phyloP scores from a whole-genome alignment of 2,329 filamentous ascomycete genomes.

The Fusarium longipes region DNA sequence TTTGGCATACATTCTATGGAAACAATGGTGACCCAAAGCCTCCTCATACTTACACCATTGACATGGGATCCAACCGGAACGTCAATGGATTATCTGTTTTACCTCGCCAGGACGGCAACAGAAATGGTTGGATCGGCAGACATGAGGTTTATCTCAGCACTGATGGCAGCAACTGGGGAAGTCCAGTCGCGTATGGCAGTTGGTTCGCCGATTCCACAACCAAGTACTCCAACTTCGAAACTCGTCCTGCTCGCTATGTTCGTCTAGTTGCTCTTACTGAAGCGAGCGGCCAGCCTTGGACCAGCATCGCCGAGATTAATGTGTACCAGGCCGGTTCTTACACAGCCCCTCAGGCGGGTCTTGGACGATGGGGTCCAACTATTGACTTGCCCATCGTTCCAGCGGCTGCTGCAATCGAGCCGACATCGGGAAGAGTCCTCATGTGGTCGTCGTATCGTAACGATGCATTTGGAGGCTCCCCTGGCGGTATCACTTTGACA shows the following conservation, averaged over 20 bases:
- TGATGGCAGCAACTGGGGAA: slow-evolving; percentile 26
- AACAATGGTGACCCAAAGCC: slow-evolving; percentile 5
- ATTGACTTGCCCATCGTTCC: slow-evolving; percentile 35
- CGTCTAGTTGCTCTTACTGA: slow-evolving; percentile 19
- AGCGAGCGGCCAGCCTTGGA: slow-evolving; percentile 18
- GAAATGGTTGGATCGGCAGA: slow-evolving; percentile 7
- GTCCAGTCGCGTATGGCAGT: slow-evolving; percentile 20
- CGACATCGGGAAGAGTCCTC: slow-evolving; percentile 18
- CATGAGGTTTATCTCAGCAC: slow-evolving; percentile 24
- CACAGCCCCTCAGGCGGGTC: not conserved
- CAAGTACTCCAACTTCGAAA: slow-evolving; percentile 35
- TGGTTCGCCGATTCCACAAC: slow-evolving; percentile 27
- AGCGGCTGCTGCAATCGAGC: slow-evolving; percentile 31
- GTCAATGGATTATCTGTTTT: slow-evolving; percentile 30
- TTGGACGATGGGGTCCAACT: slow-evolving; percentile 28
- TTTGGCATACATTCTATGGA: slow-evolving; percentile 24
- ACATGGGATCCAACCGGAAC: slow-evolving; percentile 20
- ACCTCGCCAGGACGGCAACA: slow-evolving; percentile 18
- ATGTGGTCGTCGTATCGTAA: slow-evolving; percentile 24
- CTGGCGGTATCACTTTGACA: slow-evolving; percentile 14
- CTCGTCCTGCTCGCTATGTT: slow-evolving; percentile 23
- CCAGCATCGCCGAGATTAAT: slow-evolving; percentile 33
- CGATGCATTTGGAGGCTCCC: slow-evolving; percentile 7
- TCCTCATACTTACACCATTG: slow-evolving; percentile 23
- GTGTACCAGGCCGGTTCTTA: slow-evolving; percentile 26